Evolutionary conservation across 1,284 basidiomycete genomes (phyloP), one percentile per base, ranked within the genome.

Genomic region (Omphalotus olearius): DNA sequence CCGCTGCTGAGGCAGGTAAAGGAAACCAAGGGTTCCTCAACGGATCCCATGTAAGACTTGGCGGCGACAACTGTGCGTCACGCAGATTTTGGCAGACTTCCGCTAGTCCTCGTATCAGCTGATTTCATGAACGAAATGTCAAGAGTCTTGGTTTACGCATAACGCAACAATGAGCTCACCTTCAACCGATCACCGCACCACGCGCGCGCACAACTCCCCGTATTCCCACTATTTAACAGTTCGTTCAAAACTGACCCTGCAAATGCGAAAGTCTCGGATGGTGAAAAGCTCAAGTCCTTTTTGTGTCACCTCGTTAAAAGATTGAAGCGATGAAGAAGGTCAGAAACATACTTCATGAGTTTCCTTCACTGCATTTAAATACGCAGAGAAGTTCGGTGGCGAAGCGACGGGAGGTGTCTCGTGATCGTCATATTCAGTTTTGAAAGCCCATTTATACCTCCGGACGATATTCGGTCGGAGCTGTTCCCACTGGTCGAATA

Each of bases 361-460:
- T 69, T 61, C 23, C 64, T 64, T 13, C 60, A 62, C 60, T 69
- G 75, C 3, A 64, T 60, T 0, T 63, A 56, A 20, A 71, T 66
- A 81, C 20, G 65, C 59, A 20, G 69, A 59, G n/a, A 82, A 66
- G 48, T 76, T 69, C 1, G 74, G 75, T 26, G 63, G 65, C 11
- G 45, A 10, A 71, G 73, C 38, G 68, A 65, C 1, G 65, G 75
- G 35, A 0, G 68, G 60, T 0, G 66, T 64, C 4, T 70, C 62
- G 13, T 75, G 65, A 20, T 70, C 64, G 2, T 76, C 73, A 54
- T 83, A 85, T 38, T 79, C 76, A 0, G 74, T 66, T 23, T 69
- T 65, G 57, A 82, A 85, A 0, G 84, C 79, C 88, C 88, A 91
- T 62, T 91, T 91, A 62, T 87, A 86, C 33, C 88, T 76, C 17